A percentile compares a stretch with the other conserved stretches of the same genome.
Conservation (phyloP, 1,284 basidiomycete species). For the Tilletia horrida region DNA sequence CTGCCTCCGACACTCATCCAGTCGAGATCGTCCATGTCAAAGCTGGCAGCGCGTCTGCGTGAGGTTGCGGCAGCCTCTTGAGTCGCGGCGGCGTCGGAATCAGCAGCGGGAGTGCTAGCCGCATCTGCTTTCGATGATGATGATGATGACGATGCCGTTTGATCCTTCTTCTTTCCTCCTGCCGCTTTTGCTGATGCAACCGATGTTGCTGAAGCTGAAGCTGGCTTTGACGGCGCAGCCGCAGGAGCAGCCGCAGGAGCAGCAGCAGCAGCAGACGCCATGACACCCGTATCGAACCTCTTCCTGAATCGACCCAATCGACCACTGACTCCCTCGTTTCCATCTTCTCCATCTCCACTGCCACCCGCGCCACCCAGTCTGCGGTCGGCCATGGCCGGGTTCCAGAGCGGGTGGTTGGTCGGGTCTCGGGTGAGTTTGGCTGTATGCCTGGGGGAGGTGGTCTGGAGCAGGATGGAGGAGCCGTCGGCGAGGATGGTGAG, state of each 20-base stretch:
- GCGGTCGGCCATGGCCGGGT: conserved; percentile 37
- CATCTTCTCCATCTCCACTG: conserved; percentile 1
- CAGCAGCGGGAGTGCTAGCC: background rate
- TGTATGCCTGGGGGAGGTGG: conserved; percentile 47
- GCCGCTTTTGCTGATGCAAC: too few species aligned
- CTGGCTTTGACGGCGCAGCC: conserved; percentile 17
- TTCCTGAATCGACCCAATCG: conserved; percentile 50
- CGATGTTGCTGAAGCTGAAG: conserved; percentile 29
- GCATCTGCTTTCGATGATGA: too few species aligned
- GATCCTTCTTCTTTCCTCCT: too few species aligned
- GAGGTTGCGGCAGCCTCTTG: background rate
- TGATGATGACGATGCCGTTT: too few species aligned
- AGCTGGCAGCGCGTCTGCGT: conserved; percentile 27
- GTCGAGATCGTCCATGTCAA: conserved; percentile 47
- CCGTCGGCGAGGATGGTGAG: conserved; percentile 51
- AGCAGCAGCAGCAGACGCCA: conserved; percentile 19
- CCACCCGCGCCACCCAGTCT: conserved; percentile 30
- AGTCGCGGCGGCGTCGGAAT: background rate
- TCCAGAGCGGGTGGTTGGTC: conserved; percentile 54
- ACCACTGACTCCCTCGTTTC: conserved; percentile 25
- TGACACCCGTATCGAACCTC: conserved; percentile 37
- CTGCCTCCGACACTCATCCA: conserved; percentile 54
- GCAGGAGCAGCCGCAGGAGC: conserved; percentile 20
- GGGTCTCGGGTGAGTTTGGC: conserved; percentile 45
- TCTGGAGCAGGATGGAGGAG: conserved; percentile 49